Base-by-base conservation (phyloP, 1,284 basidiomycete genomes). In the Phylloboletellus chloephorus region DNA sequence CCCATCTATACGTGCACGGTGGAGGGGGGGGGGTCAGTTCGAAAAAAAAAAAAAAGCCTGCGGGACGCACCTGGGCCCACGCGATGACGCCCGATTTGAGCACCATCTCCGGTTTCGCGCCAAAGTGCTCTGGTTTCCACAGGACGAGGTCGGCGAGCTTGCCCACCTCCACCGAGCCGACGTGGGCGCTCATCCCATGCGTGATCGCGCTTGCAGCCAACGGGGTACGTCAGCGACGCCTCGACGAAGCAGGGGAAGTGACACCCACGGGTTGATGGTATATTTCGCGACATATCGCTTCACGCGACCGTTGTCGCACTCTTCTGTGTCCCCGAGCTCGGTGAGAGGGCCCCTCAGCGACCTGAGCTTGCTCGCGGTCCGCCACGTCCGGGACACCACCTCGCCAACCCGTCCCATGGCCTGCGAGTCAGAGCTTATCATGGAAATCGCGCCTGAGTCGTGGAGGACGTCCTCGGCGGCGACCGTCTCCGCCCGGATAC, bases 351-450 rank as follows among this genome's bases (percentile, higher is more conserved):
- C 96, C 20, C 78, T 69, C 47, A 87, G 67, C 32, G 82, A 77
- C 41, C 79, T 78, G 88, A 99, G 88, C 71, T 98, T 98, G 63
- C 86, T 88, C 12, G 96, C 96, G 0, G 96, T 98, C 26, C 94
- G 74, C 96, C 96, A 99, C 0, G 96, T 97, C 29, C 96, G 72
- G 29, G 83, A 79, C 6, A 94, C 70, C 6, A 98, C 95, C 63
- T 99, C 96, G 8, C 93, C 96, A 8, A 98, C 92, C 9, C 93
- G 79, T 12, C 96, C 95, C 96, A 98, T 98, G 0, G 95, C 95
- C 64, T 96, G 94, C 2, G 91, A 88, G 62, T 98, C 95, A 4
- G 88, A 92, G 49, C 83, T 88, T 53, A 98, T 96, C 82, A 98
- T 96, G 3, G 89, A 85, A 33, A 99, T 97, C 1, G 95, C 93